Base-by-base conservation (phyloP, 2,329 filamentous ascomycete species). In the Madurella mycetomatis region DNA sequence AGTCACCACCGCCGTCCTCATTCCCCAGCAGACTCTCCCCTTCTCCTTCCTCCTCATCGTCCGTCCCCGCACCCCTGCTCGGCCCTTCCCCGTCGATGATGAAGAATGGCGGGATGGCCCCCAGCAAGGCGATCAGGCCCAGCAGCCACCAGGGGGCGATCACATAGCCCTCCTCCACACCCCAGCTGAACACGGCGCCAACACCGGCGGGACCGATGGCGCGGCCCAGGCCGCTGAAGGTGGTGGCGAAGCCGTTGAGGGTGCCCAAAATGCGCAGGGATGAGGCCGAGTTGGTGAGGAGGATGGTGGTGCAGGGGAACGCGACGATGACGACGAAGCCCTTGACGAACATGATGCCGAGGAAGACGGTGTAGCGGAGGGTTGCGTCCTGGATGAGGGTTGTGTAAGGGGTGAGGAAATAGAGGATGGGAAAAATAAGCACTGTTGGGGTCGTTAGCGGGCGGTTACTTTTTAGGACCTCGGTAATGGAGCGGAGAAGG, bases 171-270 rank as follows among this genome's bases (percentile, higher is more conserved):
- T 78, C 74, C 63, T 87, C 82, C 1, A 90, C 83, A 1, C 92
- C 92, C 72, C 82, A 83, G 0, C 84, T 87, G 66, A 96, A 96
- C 0, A 85, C 76, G 1, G 77, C 73, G 0, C 92, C 92, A 0
- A 84, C 80, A 34, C 87, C 69, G 0, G 88, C 88, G 0, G 94
- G 92, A 0, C 94, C 94, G 0, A 80, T 65, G 0, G 90, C 92
- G 47, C 92, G 77, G 1, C 92, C 92, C 5, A 96, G 70, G 0
- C 89, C 91, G 60, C 85, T 87, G 34, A 92, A 83, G 53, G 86
- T 88, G 0, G 92, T 96, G 0, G 90, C 92, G 57, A 96, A 84
- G 2, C 92, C 94, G 65, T 97, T 97, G 52, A 97, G 73, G 0
- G 92, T 96, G 1, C 91, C 92, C 5, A 97, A 79, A 9, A 95